Evolutionary conservation across 306 rosid genomes (phyloP), one percentile per base, ranked within the genome.

Genomic region (Gillenia trifoliata): DNA sequence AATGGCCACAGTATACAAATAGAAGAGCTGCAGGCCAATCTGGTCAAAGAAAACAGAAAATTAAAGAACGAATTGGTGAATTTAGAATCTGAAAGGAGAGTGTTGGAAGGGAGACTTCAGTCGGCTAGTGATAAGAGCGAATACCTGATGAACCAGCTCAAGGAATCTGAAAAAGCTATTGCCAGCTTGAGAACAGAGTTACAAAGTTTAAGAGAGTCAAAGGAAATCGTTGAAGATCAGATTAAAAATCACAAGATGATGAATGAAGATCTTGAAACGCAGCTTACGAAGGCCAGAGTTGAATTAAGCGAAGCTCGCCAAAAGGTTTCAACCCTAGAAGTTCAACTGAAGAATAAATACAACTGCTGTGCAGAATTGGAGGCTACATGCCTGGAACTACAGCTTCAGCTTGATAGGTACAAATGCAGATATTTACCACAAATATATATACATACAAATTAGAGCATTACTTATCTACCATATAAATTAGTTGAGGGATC

Each of bases 351-450:
- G 78, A 81, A 79, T 71, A 91, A 84, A 78, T 81, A 79, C 43
- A 85, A 72, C 60, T 73, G 68, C 67, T 91, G 89, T 77, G 97
- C 86, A 83, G 94, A 91, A 76, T 71, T 91, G 80, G 96, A 91
- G 77, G 85, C 90, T 55, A 85, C 84, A 79, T 85, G 88, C 69
- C 79, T 88, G 83, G 98, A 93, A 79, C 80, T 86, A 59, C 97
- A 88, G 77, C 96, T 89, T 77, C 97, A 82, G 83, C 85, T 89
- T 61, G 88, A 84, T 87, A 89, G 98, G 98, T 93, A 80, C 78
- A 7, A 54, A 72, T 43, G 61, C 70, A 15, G 52, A 15, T 5
- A 15, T 45, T 64, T 57, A 70, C 65, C 64, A 75, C n/a, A 45
- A 0, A 15, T 0, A 13, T 1, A 6, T 22, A 26, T 1, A 22